Evolutionary conservation across 1,284 basidiomycete species (phyloP), one percentile per base, ranked within the genome.

Genomic region (Ustilago tritici): DNA sequence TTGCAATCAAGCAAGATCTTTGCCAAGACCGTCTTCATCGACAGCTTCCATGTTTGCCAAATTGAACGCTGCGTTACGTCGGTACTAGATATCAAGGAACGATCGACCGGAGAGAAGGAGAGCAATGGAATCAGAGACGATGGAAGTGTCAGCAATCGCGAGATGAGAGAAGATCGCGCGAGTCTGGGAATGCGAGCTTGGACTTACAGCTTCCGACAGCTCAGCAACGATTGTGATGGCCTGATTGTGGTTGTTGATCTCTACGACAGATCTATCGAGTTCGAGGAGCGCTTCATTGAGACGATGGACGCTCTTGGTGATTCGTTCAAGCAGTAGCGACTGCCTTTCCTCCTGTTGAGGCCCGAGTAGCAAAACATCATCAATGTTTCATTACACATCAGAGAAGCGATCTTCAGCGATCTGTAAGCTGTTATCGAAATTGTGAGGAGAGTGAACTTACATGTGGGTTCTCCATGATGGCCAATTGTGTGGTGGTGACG

Each of bases 221-320:
- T 85, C 81, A 1, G 76, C 71, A 11, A 82, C 83, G 46, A 85
- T 80, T 11, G 82, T 82, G 55, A 79, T 81, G 43, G 74, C 75
- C 62, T 82, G 77, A 40, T 85, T 85, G 58, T 82, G 82, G 32
- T 78, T 77, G 73, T 85, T 85, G 75, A 85, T 84, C 56, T 85
- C 79, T n/a, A 74, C 91, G 68, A 93, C 87, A 70, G 91, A 92
- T 70, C 92, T 91, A 82, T 93, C 93, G 62, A 95, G 88, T 82
- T 95, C 93, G n/a, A 91, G 86, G 56, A 66, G 80, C 47, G 59
- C 76, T 43, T 78, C 64, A 60, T 61, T 80, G 36, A 80, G 54
- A 87, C 92, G 81, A 76, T 95, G 94, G 11, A 93, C 91, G 80
- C 94, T 96, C 87, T 95, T 95, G 46, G 95, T 89, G 76, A 97